Evolutionary conservation across 805 yeast species (phyloP).

Genomic region (Kluyveromyces aestuarii): DNA sequence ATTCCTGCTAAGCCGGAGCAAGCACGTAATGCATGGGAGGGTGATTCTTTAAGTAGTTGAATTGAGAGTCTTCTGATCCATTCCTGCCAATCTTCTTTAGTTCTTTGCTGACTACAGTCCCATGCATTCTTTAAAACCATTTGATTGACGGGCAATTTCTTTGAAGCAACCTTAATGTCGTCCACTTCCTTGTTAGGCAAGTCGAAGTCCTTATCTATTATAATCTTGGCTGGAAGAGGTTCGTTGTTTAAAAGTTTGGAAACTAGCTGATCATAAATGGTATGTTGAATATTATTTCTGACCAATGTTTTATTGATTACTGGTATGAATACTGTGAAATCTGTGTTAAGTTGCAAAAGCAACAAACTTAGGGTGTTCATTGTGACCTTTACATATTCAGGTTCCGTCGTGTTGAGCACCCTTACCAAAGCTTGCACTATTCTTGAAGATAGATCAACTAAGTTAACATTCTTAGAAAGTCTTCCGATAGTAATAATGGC

Average conservation of each 20-base stretch:
- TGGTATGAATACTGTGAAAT: constrained; percentile 80
- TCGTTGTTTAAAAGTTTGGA: constrained; percentile 73
- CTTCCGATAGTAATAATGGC: constrained; percentile 82
- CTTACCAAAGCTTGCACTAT: constrained; percentile 81
- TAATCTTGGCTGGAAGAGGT: constrained; percentile 70
- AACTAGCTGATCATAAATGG: constrained; percentile 73
- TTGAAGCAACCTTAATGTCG: constrained; percentile 55
- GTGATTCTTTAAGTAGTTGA: constrained; percentile 82
- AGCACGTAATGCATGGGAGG: constrained; percentile 89
- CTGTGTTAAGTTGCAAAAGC: constrained; percentile 72
- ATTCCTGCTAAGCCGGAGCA: constrained; percentile 85
- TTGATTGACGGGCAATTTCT: constrained; percentile 65
- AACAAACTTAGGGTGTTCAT: constrained; percentile 75
- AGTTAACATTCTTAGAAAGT: constrained; percentile 57
- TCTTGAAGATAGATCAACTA: constrained; percentile 84
- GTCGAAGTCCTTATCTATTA: constrained; percentile 55
- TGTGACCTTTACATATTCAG: constrained; percentile 54
- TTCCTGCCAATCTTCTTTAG: constrained; percentile 96
- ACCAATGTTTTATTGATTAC: constrained; percentile 60
- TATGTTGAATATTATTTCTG: constrained; percentile 55
- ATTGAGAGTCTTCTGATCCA: constrained; percentile 87
- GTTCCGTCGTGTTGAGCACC: constrained; percentile 42
- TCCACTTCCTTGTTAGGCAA: constrained; percentile 30
- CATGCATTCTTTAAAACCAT: constrained; percentile 67
- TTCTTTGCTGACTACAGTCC: constrained; percentile 84